These are phyloP conservation scores for Venturiaceae sp. DNA, from an alignment of 2,329 filamentous ascomycete species.

Conservation along the genomic window DNA sequence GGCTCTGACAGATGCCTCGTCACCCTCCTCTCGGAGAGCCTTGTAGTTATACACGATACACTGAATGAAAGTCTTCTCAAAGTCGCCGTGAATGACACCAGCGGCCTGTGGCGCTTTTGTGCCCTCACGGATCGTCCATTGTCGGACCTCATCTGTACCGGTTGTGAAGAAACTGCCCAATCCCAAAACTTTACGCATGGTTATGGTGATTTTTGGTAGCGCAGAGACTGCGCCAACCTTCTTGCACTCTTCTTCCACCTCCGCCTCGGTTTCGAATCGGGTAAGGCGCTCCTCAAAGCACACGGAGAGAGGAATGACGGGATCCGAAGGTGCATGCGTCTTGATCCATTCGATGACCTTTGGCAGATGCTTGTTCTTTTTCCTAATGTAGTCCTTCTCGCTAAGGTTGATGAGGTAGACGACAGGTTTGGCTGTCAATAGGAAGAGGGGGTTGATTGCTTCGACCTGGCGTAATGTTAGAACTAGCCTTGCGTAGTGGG, in stretches of 20 bases:
- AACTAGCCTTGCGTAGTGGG: constrained; percentile 12
- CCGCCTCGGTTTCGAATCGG: constrained; percentile 66
- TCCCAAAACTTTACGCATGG: constrained; percentile 88
- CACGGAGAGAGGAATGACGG: constrained; percentile 88
- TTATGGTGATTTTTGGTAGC: constrained; percentile 80
- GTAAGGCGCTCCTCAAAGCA: constrained; percentile 88
- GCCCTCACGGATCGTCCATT: constrained; percentile 95
- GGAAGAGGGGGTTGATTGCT: constrained; percentile 91
- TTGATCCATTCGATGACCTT: constrained; percentile 96
- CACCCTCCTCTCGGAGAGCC: constrained; percentile 72
- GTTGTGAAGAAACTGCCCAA: constrained; percentile 96
- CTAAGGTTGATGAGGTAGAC: constrained; percentile 96
- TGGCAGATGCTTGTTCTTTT: constrained; percentile 98
- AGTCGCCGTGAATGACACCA: constrained; percentile 96
- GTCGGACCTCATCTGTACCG: constrained; percentile 88
- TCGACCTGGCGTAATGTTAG: constrained; percentile 59
- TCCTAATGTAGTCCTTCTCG: constrained; percentile 92
- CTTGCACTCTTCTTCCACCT: constrained; percentile 79
- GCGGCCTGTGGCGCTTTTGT: constrained; percentile 97
- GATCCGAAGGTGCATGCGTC: constrained; percentile 75
- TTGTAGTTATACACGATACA: constrained; percentile 86
- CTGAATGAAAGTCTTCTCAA: constrained; percentile 99
- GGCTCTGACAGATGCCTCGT: constrained; percentile 80
- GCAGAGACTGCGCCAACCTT: constrained; percentile 76
- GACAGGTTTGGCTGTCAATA: constrained; percentile 92